These are phyloP conservation scores for Pleurotus cornucopiae DNA, from an alignment of 768 basidiomycete species.

Conservation along the genomic window DNA sequence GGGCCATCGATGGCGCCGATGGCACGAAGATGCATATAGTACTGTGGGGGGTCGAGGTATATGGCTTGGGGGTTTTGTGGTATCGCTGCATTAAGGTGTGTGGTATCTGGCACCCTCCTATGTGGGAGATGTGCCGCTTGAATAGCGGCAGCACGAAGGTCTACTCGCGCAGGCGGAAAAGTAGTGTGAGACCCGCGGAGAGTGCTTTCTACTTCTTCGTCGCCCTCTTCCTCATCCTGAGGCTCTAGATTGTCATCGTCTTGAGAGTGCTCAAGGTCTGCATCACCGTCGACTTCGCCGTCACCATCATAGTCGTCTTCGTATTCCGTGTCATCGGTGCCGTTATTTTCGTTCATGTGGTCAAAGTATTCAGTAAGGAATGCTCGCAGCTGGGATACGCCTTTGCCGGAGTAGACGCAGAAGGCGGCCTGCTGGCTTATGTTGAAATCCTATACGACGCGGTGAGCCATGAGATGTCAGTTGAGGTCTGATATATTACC, in stretches of 20 bases:
- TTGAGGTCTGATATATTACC: conserved; percentile 41
- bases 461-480: conserved; percentile 6
- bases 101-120: background rate
- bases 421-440: conserved; percentile 84
- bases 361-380: conserved; percentile 77
- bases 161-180: background rate
- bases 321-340: conserved; percentile 66
- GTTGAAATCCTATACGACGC: conserved; percentile 73
- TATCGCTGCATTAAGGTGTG: conserved; percentile 20
- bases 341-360: conserved; percentile 63
- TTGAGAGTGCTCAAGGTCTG: conserved; percentile 18
- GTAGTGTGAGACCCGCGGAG: conserved; percentile 5
- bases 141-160: background rate
- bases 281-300: conserved; percentile 42
- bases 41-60: conserved; percentile 2
- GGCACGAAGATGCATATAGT: no score
- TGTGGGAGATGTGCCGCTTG: conserved; percentile 7
- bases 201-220: conserved; percentile 29
- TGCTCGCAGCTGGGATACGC: conserved; percentile 76
- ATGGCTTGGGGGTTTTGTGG: conserved; percentile 10
- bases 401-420: conserved; percentile 94
- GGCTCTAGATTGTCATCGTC: conserved; percentile 15
- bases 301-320: conserved; percentile 57
- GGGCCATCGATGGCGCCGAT: conserved; percentile 32
- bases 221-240: conserved; percentile 9